Evolutionary conservation across 768 basidiomycete species (phyloP).

Genomic region (Tylopilus cervinicoccineus): DNA sequence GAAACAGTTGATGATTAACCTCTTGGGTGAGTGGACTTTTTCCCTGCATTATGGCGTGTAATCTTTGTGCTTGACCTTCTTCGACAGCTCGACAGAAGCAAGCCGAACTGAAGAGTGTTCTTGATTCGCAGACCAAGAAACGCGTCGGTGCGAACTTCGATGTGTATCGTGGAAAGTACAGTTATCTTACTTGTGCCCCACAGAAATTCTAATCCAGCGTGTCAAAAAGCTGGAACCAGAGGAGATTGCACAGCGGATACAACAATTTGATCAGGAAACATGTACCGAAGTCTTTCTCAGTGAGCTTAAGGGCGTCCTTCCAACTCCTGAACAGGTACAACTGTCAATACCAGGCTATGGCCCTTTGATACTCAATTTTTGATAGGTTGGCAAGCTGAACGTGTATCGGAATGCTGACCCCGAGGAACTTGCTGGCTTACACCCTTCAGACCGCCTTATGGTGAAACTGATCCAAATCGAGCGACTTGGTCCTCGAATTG

Average conservation of each 20-base stretch:
- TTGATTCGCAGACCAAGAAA: slow-evolving; percentile 89
- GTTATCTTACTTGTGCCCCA: background rate
- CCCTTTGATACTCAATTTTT: background rate
- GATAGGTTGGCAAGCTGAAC: slow-evolving; percentile 82
- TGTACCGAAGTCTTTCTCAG: slow-evolving; percentile 88
- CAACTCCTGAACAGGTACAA: slow-evolving; percentile 83
- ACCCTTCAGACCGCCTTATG: slow-evolving; percentile 94
- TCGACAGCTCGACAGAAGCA: slow-evolving; percentile 71
- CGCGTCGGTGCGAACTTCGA: slow-evolving; percentile 68
- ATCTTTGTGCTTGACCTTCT: slow-evolving; percentile 7
- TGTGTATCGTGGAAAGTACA: background rate
- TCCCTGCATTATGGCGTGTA: background rate
- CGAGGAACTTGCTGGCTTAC: slow-evolving; percentile 83
- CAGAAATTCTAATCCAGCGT: slow-evolving; percentile 91
- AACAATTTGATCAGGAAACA: slow-evolving; percentile 81
- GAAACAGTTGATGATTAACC: slow-evolving; percentile 87
- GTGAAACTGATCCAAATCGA: slow-evolving; percentile 95
- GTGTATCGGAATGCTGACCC: slow-evolving; percentile 83
- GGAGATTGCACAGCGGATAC: slow-evolving; percentile 78
- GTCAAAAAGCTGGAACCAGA: slow-evolving; percentile 82
- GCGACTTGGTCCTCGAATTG: slow-evolving; percentile 79
- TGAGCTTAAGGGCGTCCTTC: slow-evolving; percentile 83
- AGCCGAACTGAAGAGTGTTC: slow-evolving; percentile 86
- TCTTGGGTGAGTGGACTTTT: slow-evolving; percentile 59
- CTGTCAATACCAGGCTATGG: background rate